Percentiles rank a stretch among this genome's conserved stretches.
Conservation (phyloP, 768 basidiomycete species). For the Epithele typhae region DNA sequence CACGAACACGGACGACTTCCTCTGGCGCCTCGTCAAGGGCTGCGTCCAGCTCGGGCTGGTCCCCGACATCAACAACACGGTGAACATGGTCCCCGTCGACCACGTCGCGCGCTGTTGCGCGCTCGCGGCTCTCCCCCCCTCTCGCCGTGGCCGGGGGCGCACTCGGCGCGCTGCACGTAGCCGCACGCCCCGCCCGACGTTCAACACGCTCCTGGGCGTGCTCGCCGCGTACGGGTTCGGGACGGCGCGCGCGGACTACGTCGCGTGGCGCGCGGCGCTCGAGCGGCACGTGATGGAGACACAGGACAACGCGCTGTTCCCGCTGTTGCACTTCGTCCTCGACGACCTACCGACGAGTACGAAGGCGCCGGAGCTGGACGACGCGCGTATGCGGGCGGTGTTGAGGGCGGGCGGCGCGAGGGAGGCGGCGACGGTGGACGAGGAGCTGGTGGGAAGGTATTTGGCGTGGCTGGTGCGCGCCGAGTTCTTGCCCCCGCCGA, state of each 20-base stretch:
- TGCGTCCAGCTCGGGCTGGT: constrained; percentile 95
- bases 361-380: constrained; percentile 87
- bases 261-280: constrained; percentile 86
- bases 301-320: constrained; percentile 97
- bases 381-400: constrained; percentile 73
- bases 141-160: constrained; percentile 39
- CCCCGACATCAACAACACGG: constrained; percentile 96
- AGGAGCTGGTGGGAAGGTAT: constrained; percentile 78
- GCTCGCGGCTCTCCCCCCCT: constrained; percentile 53
- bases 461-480: constrained; percentile 89
- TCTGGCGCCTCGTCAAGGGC: constrained; percentile 98
- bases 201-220: constrained; percentile 78
- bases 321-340: constrained; percentile 92
- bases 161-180: constrained; percentile 86
- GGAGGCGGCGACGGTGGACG: constrained; percentile 60
- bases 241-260: constrained; percentile 78
- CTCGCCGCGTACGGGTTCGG: constrained; percentile 77
- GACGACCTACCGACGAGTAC: constrained; percentile 97
- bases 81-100: constrained; percentile 98
- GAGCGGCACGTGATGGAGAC: constrained; percentile 94
- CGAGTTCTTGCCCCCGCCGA: constrained; percentile 68
- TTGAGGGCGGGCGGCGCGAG: constrained; percentile 35
- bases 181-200: constrained; percentile 82
- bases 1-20: constrained; percentile 98
- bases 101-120: constrained; percentile 85